A percentile compares a stretch with the other conserved stretches of the same genome.
phyloP scores from a whole-genome alignment of 768 basidiomycete species.

The Russula emetica region DNA sequence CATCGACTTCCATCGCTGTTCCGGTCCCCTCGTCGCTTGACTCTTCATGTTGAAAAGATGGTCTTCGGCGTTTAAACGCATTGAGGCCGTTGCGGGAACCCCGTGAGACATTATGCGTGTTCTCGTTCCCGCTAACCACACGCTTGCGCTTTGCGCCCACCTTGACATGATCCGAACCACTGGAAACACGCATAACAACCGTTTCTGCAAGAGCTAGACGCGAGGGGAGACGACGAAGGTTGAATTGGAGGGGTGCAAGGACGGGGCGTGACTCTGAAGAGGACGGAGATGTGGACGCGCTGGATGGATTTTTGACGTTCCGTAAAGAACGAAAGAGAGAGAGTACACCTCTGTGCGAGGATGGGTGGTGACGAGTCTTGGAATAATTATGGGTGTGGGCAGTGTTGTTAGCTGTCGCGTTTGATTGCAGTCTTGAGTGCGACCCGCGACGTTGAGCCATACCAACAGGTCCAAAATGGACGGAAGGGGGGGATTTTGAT shows the following conservation, averaged over 20 bases:
- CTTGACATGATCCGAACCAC: conserved; percentile 34
- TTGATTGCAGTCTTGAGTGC: conserved; percentile 27
- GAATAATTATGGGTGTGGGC: conserved; percentile 15
- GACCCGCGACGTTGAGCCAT: conserved; percentile 30
- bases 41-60: conserved; percentile 34
- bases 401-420: conserved; percentile 16
- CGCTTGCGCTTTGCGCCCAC: conserved; percentile 77
- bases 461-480: conserved; percentile 16
- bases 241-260: conserved; percentile 70
- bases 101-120: conserved; percentile 46
- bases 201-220: conserved; percentile 45
- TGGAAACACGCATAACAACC: conserved; percentile 40
- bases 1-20: conserved; percentile 70
- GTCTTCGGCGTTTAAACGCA: conserved; percentile 50
- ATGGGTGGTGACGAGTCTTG: conserved; percentile 14
- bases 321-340: conserved; percentile 30
- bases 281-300: conserved; percentile 37
- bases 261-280: conserved; percentile 42
- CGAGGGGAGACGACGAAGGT: conserved; percentile 70
- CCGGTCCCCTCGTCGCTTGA: conserved; percentile 39
- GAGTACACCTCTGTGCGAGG: conserved; percentile 33
- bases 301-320: conserved; percentile 41
- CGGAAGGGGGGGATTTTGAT: neutral
- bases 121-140: conserved; percentile 66
- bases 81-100: conserved; percentile 50